A percentile compares a stretch with the other conserved stretches of the same genome.
These are phyloP conservation scores for Fusarium heterosporum DNA, from an alignment of 2,329 filamentous ascomycete species.

Conservation along the genomic window DNA sequence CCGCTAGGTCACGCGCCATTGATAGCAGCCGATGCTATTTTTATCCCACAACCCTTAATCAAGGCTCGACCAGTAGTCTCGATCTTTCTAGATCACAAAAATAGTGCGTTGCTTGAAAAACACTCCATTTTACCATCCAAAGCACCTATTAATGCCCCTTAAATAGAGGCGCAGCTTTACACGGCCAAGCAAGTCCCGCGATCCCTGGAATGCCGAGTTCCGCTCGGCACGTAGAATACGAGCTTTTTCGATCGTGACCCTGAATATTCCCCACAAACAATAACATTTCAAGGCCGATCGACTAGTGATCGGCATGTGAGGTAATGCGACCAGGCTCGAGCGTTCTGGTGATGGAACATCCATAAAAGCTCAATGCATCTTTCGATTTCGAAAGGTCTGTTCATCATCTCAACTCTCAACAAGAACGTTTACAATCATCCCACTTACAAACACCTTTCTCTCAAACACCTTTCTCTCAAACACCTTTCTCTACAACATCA, in stretches of 20 bases:
- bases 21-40: not conserved
- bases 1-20: not conserved
- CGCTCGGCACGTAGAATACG: conserved; percentile 30
- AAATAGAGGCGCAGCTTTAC: not conserved
- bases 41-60: not conserved
- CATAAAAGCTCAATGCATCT: conserved; percentile 1
- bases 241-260: conserved; percentile 26
- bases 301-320: conserved; percentile 19
- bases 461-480: not conserved
- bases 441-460: not conserved
- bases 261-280: conserved; percentile 23
- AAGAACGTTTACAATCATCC: not conserved
- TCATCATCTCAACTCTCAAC: not conserved
- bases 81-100: not conserved
- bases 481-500: not conserved
- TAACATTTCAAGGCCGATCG: not conserved
- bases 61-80: not conserved
- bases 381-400: not conserved
- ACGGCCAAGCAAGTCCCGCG: not conserved
- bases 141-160: not conserved
- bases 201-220: conserved; percentile 6
- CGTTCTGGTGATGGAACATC: not conserved
- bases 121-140: not conserved
- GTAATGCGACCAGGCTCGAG: not conserved
- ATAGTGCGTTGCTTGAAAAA: not conserved